These are phyloP conservation scores for Tetrapisispora pingtungensis DNA, from an alignment of 805 yeast genomes.

Conservation along the genomic window DNA sequence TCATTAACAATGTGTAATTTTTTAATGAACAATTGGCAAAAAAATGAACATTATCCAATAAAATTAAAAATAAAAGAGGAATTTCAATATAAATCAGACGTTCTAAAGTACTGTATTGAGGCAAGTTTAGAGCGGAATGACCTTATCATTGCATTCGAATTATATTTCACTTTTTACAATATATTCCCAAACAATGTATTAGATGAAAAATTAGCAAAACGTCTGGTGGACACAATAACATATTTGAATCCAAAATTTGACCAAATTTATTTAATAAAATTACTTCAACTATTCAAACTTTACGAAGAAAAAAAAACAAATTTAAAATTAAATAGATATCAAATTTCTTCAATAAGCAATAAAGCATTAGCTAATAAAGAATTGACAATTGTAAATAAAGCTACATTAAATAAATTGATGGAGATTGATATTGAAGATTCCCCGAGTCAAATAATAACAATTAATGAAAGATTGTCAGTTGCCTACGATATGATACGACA, in stretches of 20 bases:
- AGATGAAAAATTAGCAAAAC: constrained; percentile 3
- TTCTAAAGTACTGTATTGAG: constrained; percentile 12
- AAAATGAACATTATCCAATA: background rate
- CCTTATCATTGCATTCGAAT: constrained; percentile 14
- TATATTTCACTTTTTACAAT: constrained; percentile 13
- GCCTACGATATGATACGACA: constrained; percentile 16
- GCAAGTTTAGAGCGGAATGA: constrained; percentile 13
- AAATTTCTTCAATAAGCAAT: constrained; percentile 13
- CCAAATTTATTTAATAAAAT: constrained; percentile 10
- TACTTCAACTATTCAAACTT: constrained; percentile 8
- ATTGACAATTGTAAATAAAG: constrained; percentile 10
- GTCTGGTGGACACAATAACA: constrained; percentile 13
- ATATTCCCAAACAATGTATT: constrained; percentile 6
- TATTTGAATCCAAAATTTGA: constrained; percentile 18
- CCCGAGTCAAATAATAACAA: background rate
- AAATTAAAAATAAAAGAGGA: background rate
- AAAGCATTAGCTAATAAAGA: constrained; percentile 15
- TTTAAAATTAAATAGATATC: constrained; percentile 8
- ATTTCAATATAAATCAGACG: constrained; percentile 2
- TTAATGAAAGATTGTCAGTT: constrained; percentile 10
- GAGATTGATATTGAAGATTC: constrained; percentile 2
- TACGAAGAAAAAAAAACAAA: constrained; percentile 1
- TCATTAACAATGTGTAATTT: background rate
- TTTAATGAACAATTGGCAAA: background rate
- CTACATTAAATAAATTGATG: constrained; percentile 10